A percentile compares a stretch with the other conserved stretches of the same genome.
Conservation (phyloP, 192 early-diverging fungal genomes). For the Coemansia sp. region DNA sequence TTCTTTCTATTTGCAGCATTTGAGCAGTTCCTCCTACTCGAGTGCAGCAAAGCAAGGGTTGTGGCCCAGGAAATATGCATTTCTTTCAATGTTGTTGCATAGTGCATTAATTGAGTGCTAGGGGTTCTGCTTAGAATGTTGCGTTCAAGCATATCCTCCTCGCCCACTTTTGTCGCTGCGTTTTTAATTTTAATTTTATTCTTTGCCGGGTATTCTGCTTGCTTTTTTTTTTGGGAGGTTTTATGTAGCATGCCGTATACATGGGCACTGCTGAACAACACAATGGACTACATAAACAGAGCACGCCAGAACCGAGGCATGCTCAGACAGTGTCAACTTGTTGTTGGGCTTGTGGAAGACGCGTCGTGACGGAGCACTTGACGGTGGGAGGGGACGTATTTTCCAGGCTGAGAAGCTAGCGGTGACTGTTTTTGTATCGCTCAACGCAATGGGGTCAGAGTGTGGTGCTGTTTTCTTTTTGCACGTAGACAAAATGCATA, state of each 20-base stretch:
- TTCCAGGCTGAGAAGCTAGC: neutral
- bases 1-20: neutral
- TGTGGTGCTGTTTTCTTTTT: neutral
- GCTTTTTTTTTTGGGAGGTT: neutral
- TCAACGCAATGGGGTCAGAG: neutral
- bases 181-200: neutral
- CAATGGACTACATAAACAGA: constrained; percentile 34
- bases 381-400: neutral
- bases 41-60: no score
- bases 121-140: no score
- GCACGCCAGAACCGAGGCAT: constrained; percentile 5
- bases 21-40: no score
- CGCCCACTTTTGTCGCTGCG: no score
- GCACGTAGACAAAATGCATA: neutral
- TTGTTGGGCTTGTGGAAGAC: constrained; percentile 20
- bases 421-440: neutral
- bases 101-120: no score
- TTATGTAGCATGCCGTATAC: constrained; percentile 30
- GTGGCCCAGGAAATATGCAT: no score
- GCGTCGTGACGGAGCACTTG: neutral
- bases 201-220: neutral
- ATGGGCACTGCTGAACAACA: constrained; percentile 46
- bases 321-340: constrained; percentile 22
- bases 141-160: no score
- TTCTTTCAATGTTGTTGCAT: no score